phyloP scores from a whole-genome alignment of 495 filamentous ascomycete species.

The Clavariopsis aquatica region DNA sequence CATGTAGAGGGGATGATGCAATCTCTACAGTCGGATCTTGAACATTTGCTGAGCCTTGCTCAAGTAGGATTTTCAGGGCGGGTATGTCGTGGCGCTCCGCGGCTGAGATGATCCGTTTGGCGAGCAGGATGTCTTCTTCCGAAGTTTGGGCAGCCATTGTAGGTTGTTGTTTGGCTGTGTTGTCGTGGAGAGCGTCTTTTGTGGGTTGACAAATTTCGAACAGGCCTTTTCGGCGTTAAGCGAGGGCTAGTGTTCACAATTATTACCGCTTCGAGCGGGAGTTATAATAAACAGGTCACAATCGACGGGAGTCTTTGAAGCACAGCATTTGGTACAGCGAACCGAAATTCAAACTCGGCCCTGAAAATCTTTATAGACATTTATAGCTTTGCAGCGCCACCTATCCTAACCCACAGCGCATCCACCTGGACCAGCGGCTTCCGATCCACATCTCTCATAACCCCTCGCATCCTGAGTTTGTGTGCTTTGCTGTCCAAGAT shows the following conservation, averaged over 20 bases:
- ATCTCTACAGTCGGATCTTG: constrained; percentile 27
- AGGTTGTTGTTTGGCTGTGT: neutral
- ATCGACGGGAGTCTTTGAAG: too few relatives aligned
- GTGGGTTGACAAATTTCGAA: constrained; percentile 2
- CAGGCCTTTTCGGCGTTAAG: constrained; percentile 7
- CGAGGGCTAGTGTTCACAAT: constrained; percentile 13
- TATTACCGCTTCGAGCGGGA: neutral
- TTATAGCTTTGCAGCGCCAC: constrained; percentile 18
- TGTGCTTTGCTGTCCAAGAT: constrained; percentile 23
- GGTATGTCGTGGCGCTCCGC: constrained; percentile 27
- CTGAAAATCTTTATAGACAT: neutral
- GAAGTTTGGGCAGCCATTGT: constrained; percentile 29
- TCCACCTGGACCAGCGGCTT: constrained; percentile 15
- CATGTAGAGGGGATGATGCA: constrained; percentile 66
- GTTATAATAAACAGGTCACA: too few relatives aligned
- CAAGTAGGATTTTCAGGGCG: constrained; percentile 27
- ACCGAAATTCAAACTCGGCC: neutral
- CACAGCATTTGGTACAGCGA: neutral
- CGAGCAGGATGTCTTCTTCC: constrained; percentile 30
- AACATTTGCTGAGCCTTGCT: constrained; percentile 31
- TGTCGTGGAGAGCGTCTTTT: neutral
- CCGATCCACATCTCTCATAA: constrained; percentile 25
- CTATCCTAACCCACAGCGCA: constrained; percentile 24
- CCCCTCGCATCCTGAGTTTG: constrained; percentile 20
- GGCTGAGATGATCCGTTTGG: constrained; percentile 33